Percentiles rank a stretch among this genome's conserved stretches.
phyloP scores from a whole-genome alignment of 305 asterid species.

The Solanum aculeatissimum region DNA sequence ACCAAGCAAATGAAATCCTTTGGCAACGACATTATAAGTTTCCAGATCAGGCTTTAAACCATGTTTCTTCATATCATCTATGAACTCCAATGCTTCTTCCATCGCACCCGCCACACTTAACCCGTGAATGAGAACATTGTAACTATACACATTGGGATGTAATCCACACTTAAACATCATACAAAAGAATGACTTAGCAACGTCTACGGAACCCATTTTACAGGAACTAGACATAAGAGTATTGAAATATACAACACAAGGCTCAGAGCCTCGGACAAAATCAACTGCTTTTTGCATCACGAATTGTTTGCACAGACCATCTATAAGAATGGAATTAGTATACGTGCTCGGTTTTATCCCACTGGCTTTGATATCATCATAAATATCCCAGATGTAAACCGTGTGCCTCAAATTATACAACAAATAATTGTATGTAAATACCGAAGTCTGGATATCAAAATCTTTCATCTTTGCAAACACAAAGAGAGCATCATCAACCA shows the following conservation, averaged over 20 bases:
- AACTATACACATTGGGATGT: constrained; percentile 57
- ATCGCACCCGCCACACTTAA: constrained; percentile 55
- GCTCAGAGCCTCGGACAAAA: constrained; percentile 32
- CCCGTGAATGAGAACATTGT: constrained; percentile 66
- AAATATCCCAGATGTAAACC: constrained; percentile 42
- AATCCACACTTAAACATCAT: constrained; percentile 64
- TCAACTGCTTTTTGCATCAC: constrained; percentile 50
- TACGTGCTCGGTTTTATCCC: constrained; percentile 36
- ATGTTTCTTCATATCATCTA: constrained; percentile 54
- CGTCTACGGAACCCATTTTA: constrained; percentile 47
- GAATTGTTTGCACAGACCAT: constrained; percentile 62
- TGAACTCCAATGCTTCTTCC: constrained; percentile 59
- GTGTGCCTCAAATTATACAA: constrained; percentile 48
- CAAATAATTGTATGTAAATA: constrained; percentile 51
- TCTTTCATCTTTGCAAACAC: constrained; percentile 64
- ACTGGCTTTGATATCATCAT: constrained; percentile 31
- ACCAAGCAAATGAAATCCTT: constrained; percentile 64
- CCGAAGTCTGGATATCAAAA: constrained; percentile 40
- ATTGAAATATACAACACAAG: constrained; percentile 45
- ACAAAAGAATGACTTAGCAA: constrained; percentile 58
- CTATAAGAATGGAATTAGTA: constrained; percentile 53
- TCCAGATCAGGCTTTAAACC: constrained; percentile 63
- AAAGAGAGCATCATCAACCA: constrained; percentile 63
- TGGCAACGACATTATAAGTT: constrained; percentile 54
- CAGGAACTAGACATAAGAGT: constrained; percentile 61